Evolutionary conservation across 2,329 filamentous ascomycete species (phyloP), one percentile per base, ranked within the genome.

Genomic region (Fusarium sp.): DNA sequence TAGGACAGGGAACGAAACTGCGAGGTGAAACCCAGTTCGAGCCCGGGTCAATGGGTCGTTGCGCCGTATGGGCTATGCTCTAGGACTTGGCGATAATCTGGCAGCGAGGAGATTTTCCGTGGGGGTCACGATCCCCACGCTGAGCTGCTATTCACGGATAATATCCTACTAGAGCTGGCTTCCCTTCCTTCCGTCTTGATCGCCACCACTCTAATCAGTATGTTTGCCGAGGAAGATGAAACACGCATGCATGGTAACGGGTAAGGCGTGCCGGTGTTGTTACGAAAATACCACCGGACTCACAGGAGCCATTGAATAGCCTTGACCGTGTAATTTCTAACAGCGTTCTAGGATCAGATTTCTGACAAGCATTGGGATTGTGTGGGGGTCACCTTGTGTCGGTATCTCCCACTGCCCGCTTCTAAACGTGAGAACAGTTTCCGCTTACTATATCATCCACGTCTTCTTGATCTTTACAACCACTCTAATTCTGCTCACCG

Each of bases 81-180:
- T 17, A 8, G 7, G 10, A 13, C 22, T 28, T 50, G 22, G 17
- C 40, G 13, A 19, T 11, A 19, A 31, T 45, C 17, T 45, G 9
- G 17, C 31, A 14, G 22, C 2, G 19, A 57, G 59, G 51, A 36
- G 21, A 36, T 6, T 50, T 36, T 42, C 1, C 24, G 61, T 64
- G 59, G 61, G 39, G 56, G 33, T 6, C 13, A 14, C 13, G n/a
- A 33, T 21, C 13, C 10, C 10, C 28, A 6, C 17, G 24, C 31
- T 7, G 11, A 19, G 43, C 8, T 17, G 3, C n/a, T 5, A 33
- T 31, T 31, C 17, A 17, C 11, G 17, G 17, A 19, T 15, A 22
- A 15, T 33, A 17, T 46, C 9, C 21, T 19, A 4, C 10, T 17
- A 17, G 39, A 17, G 10, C 11, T 14, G 4, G 13, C 19, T 13